Base-by-base conservation (phyloP, 108 stramenopile genomes). In the Stephanodiscus minutulus region DNA sequence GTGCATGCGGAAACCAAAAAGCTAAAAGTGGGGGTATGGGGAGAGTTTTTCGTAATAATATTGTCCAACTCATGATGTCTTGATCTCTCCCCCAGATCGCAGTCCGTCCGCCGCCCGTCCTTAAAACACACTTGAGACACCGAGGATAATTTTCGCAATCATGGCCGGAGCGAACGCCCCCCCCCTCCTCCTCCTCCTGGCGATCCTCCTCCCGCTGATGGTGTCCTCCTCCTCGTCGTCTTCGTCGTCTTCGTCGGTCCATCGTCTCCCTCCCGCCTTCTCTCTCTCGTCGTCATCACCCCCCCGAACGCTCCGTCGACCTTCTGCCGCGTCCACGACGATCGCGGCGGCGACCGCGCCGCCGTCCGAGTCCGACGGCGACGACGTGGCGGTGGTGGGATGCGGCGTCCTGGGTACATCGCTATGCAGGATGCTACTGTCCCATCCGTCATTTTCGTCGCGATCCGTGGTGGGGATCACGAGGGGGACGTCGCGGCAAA, bases 321-420 rank as follows among this genome's bases (percentile, higher is more conserved):
- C 20, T 49, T 4, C 4, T 5, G 20, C 3, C 3, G 17, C 50
- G 25, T 28, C 24, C 11, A 28, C 27, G 12, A 17, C 35, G 5
- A n/a, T 39, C 36, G 21, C 43, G 43, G 3, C 43, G 43, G 15
- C 12, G 15, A 44, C 43, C 7, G 9, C 39, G 39, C 1, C 39
- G 39, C 9, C 39, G 39, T 9, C 7, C 1, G 1, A 1, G 39
- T 7, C 18, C n/a, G n/a, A n/a, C n/a, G n/a, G n/a, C 9, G 36
- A 54, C 15, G 73, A 72, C 48, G 24, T 80, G 7, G 91, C 91
- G n/a, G 84, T 95, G 10, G 72, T 95, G 43, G 94, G 94, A 43
- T 83, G 86, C 52, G 94, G 94, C 18, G 91, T 95, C 43, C 85
- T 95, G 7, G 94, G 94, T 48, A 90, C 94, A 11, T 88, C 86